Percentiles rank a stretch among this genome's conserved stretches.
phyloP scores from a whole-genome alignment of 345 rosid species.

The Erodium maritimum region DNA sequence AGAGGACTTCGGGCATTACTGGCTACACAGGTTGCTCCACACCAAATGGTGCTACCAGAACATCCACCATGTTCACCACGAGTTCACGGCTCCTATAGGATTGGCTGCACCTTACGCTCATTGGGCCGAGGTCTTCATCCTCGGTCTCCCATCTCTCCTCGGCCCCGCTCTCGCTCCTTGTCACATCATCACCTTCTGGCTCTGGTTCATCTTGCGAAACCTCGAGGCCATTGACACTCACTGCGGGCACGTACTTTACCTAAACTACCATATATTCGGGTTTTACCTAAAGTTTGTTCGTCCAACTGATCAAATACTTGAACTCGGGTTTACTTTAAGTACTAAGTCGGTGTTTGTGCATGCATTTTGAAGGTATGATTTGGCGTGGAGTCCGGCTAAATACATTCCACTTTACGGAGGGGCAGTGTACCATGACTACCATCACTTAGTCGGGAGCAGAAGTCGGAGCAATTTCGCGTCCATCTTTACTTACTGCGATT shows the following conservation, averaged over 20 bases:
- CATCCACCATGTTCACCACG: slow-evolving; percentile 19
- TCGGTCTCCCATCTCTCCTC: slow-evolving; percentile 19
- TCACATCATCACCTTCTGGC: slow-evolving; percentile 16
- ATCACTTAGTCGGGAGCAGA: slow-evolving; percentile 13
- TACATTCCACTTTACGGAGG: slow-evolving; percentile 19
- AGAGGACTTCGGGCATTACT: slow-evolving; percentile 14
- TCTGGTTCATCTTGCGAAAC: slow-evolving; percentile 16
- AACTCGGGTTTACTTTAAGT: neutral
- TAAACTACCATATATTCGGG: neutral
- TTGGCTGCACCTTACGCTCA: slow-evolving; percentile 18
- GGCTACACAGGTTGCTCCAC: slow-evolving; percentile 19
- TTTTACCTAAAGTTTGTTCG: neutral
- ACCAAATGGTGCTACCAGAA: slow-evolving; percentile 16
- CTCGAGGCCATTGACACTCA: slow-evolving; percentile 19
- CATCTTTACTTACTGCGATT: neutral
- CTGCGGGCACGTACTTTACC: slow-evolving; percentile 11
- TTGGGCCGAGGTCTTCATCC: slow-evolving; percentile 18
- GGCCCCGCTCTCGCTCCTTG: slow-evolving; percentile 21
- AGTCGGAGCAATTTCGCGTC: slow-evolving; percentile 15
- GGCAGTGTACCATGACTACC: slow-evolving; percentile 18
- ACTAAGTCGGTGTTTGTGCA: neutral
- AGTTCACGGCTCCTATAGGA: slow-evolving; percentile 15
- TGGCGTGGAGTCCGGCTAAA: slow-evolving; percentile 12
- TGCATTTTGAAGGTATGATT: slow-evolving; percentile 11
- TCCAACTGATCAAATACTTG: too few species aligned